Evolutionary conservation across 345 rosid genomes (phyloP).

Genomic region (Melastoma malabathricum): DNA sequence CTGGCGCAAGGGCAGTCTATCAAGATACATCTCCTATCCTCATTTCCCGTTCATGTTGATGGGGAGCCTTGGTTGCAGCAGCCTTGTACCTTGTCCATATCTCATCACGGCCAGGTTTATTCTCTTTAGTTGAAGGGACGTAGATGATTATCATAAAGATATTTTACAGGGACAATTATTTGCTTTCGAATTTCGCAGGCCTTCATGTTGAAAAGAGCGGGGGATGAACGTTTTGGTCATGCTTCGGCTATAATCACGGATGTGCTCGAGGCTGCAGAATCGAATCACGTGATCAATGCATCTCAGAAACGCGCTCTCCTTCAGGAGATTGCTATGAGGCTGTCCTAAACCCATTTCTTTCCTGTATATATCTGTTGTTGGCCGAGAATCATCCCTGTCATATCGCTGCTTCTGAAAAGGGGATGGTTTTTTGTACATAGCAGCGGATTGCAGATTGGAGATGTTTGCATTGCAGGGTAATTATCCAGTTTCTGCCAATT

Average conservation of each 20-base stretch:
- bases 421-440: too few species aligned
- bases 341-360: conserved; percentile 24
- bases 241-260: conserved; percentile 90
- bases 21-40: conserved; percentile 71
- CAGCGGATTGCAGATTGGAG: too few species aligned
- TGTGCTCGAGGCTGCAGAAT: conserved; percentile 87
- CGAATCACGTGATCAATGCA: conserved; percentile 65
- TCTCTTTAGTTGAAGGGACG: conserved; percentile 6
- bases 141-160: not conserved
- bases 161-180: not conserved
- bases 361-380: too few species aligned
- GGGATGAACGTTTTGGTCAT: conserved; percentile 92
- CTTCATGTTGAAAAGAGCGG: conserved; percentile 77
- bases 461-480: too few species aligned
- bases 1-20: conserved; percentile 92
- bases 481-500: too few species aligned
- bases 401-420: too few species aligned
- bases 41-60: conserved; percentile 84
- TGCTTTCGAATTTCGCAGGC: conserved; percentile 34
- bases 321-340: conserved; percentile 91
- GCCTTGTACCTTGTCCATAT: conserved; percentile 60
- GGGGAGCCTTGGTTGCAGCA: conserved; percentile 96
- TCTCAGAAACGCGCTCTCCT: conserved; percentile 86
- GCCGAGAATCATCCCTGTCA: too few species aligned
- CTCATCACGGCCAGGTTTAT: conserved; percentile 89